phyloP scores from a whole-genome alignment of 345 rosid species.

The Ceriops decandra region DNA sequence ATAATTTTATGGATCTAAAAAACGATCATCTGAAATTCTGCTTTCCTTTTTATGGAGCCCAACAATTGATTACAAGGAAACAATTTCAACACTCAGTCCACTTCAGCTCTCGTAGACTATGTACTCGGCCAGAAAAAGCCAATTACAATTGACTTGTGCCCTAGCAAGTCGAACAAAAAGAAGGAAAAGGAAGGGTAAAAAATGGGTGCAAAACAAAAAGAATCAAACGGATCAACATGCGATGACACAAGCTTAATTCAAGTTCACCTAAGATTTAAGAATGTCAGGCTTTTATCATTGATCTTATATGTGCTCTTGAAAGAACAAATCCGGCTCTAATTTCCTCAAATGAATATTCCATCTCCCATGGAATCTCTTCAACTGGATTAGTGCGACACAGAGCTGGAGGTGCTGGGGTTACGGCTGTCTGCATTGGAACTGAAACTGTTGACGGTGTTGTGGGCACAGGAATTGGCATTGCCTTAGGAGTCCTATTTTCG shows the following conservation, averaged over 20 bases:
- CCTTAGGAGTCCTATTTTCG: conserved; percentile 35
- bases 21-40: too few relatives aligned
- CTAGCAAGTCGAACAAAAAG: background rate
- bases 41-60: too few relatives aligned
- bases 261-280: background rate
- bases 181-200: too few relatives aligned
- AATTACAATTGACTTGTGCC: conserved; percentile 35
- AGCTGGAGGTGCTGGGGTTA: conserved; percentile 55
- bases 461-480: conserved; percentile 34
- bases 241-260: background rate
- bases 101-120: too few relatives aligned
- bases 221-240: background rate
- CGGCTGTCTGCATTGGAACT: conserved; percentile 51
- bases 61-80: too few relatives aligned
- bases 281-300: conserved; percentile 11
- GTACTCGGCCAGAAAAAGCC: too few relatives aligned
- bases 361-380: conserved; percentile 11
- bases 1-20: too few relatives aligned
- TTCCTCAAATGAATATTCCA: conserved; percentile 50
- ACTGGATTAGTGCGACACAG: conserved; percentile 11
- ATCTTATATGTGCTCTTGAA: conserved; percentile 30
- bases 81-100: too few relatives aligned
- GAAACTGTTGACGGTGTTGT: conserved; percentile 46
- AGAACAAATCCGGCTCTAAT: conserved; percentile 34
- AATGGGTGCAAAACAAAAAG: background rate